Percentiles rank a stretch among this genome's conserved stretches.
phyloP scores from a whole-genome alignment of 2,329 filamentous ascomycete species.

The Balansia obtecta region DNA sequence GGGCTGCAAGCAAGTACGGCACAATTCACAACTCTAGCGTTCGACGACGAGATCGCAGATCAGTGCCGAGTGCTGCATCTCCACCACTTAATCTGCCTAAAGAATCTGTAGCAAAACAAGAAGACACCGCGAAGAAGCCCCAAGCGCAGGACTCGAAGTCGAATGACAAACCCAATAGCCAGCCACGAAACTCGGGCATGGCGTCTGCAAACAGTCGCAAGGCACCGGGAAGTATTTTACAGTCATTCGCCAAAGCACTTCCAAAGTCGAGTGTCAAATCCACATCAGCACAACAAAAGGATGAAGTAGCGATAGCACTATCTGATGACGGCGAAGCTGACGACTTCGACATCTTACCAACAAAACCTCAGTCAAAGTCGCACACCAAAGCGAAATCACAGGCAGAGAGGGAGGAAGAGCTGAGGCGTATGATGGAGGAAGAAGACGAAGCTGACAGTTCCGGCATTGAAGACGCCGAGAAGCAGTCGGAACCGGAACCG shows the following conservation, averaged over 20 bases:
- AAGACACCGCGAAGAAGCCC: constrained; percentile 20
- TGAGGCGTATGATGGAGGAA: constrained; percentile 33
- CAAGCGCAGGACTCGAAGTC: constrained; percentile 9
- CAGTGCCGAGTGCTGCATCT: not conserved
- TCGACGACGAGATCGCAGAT: constrained; percentile 5
- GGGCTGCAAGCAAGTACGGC: not conserved
- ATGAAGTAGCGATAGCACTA: constrained; percentile 18
- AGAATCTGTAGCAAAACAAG: not conserved
- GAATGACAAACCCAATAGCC: constrained; percentile 12
- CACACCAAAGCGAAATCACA: constrained; percentile 17
- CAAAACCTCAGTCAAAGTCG: constrained; percentile 13
- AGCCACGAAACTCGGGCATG: not conserved
- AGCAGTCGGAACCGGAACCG: constrained; percentile 21
- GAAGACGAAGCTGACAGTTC: constrained; percentile 42
- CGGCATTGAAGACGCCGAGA: constrained; percentile 22
- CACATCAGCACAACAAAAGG: constrained; percentile 24
- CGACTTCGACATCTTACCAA: constrained; percentile 20
- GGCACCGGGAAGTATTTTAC: constrained; percentile 54
- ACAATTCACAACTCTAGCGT: constrained; percentile 2
- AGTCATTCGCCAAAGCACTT: constrained; percentile 59
- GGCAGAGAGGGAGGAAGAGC: constrained; percentile 25
- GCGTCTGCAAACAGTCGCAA: constrained; percentile 38
- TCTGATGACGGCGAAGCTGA: constrained; percentile 30
- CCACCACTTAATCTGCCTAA: not conserved
- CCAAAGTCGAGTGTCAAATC: constrained; percentile 28